phyloP scores from a whole-genome alignment of 768 basidiomycete species.

The Rhizopogon rudus region DNA sequence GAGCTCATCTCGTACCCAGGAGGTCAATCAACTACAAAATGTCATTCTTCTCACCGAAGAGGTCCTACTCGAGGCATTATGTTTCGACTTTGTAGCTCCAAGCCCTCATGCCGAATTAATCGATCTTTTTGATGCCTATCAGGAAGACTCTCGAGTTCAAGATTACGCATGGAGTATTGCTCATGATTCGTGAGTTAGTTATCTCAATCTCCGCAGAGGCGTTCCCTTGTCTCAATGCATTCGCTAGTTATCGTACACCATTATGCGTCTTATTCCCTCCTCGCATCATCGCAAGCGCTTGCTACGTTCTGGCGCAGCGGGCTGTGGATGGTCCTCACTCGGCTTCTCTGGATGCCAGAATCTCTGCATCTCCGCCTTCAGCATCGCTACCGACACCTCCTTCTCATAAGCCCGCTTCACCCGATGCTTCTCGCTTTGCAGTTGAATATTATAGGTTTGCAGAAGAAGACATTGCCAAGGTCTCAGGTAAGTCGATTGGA shows the following conservation, averaged over 20 bases:
- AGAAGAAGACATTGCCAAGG: slow-evolving; percentile 49
- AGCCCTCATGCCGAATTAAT: slow-evolving; percentile 75
- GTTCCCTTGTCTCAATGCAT: slow-evolving; percentile 2
- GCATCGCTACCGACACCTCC: slow-evolving; percentile 80
- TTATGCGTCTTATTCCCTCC: slow-evolving; percentile 68
- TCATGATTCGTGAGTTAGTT: slow-evolving; percentile 70
- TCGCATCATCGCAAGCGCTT: slow-evolving; percentile 70
- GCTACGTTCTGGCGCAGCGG: slow-evolving; percentile 72
- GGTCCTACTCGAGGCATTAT: slow-evolving; percentile 73
- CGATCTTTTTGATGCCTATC: slow-evolving; percentile 60
- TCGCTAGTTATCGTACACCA: slow-evolving; percentile 68
- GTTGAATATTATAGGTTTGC: slow-evolving; percentile 63
- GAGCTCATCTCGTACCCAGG: slow-evolving; percentile 36
- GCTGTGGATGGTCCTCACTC: slow-evolving; percentile 70
- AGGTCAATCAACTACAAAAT: slow-evolving; percentile 66
- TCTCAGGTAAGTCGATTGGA: slow-evolving; percentile 47
- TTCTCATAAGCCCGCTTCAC: slow-evolving; percentile 67
- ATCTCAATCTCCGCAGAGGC: not conserved
- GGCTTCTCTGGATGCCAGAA: slow-evolving; percentile 67
- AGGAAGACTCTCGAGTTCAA: slow-evolving; percentile 45
- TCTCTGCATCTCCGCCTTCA: slow-evolving; percentile 66
- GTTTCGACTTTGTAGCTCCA: slow-evolving; percentile 79
- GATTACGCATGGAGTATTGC: slow-evolving; percentile 85
- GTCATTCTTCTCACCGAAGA: slow-evolving; percentile 74
- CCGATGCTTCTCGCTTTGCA: slow-evolving; percentile 63